phyloP scores from a whole-genome alignment of 441 rosid species.

The Biscutella laevigata region DNA sequence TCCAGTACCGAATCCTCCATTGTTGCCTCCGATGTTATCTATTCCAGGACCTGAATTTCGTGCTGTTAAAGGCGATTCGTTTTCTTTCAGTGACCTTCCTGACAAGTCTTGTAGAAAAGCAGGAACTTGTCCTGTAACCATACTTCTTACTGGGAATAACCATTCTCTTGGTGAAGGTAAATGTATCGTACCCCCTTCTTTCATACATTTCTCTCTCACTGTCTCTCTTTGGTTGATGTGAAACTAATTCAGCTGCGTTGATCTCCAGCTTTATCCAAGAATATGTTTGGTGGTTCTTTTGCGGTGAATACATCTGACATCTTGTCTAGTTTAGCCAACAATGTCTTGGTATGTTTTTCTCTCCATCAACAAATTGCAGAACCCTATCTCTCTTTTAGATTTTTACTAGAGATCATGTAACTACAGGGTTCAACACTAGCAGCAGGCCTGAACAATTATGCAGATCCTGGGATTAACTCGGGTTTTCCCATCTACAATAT shows the following conservation, averaged over 20 bases:
- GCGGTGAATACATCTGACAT: conserved; percentile 33
- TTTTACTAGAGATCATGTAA: conserved; percentile 19
- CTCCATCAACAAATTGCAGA: background rate
- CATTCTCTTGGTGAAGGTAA: conserved; percentile 66
- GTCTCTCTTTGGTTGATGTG: background rate
- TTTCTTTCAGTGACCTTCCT: conserved; percentile 48
- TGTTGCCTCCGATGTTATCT: conserved; percentile 69
- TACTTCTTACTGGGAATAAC: conserved; percentile 63
- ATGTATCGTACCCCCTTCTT: too few species aligned
- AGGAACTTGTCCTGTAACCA: conserved; percentile 60
- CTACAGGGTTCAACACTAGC: conserved; percentile 53
- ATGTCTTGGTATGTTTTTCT: conserved; percentile 41
- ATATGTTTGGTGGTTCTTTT: conserved; percentile 42
- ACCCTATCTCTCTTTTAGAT: conserved; percentile 4
- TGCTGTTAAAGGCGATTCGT: conserved; percentile 42
- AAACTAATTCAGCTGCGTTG: background rate
- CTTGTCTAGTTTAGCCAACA: conserved; percentile 35
- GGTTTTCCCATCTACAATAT: conserved; percentile 46
- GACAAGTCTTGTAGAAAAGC: conserved; percentile 56
- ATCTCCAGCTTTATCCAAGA: conserved; percentile 41
- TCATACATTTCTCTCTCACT: background rate
- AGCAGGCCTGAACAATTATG: conserved; percentile 26
- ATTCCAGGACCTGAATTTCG: conserved; percentile 60
- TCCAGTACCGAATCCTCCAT: conserved; percentile 46
- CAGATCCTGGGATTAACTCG: conserved; percentile 48